phyloP scores from a whole-genome alignment of 2,329 filamentous ascomycete species.

The Fusarium sp. region DNA sequence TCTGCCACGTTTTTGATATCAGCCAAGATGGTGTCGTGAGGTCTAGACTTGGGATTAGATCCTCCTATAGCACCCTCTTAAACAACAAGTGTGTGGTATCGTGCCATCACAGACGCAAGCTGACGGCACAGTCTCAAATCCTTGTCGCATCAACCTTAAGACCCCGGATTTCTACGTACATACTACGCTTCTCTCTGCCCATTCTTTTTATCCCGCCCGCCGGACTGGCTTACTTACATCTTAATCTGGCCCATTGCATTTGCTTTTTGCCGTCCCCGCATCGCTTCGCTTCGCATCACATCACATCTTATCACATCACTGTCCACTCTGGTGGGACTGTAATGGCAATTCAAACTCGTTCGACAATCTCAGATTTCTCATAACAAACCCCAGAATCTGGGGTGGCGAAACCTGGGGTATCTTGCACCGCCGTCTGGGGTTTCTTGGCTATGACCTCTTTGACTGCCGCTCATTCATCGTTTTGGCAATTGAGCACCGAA shows the following conservation, averaged over 20 bases:
- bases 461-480: neutral
- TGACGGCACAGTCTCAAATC: slow-evolving; percentile 17
- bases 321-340: neutral
- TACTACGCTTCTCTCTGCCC: neutral
- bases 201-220: neutral
- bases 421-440: slow-evolving; percentile 7
- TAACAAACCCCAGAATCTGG: neutral
- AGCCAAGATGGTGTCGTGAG: neutral
- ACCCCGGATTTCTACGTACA: slow-evolving; percentile 7
- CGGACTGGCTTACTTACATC: neutral
- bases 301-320: no score
- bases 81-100: slow-evolving; percentile 5
- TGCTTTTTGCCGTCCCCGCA: slow-evolving; percentile 1
- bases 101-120: slow-evolving; percentile 21
- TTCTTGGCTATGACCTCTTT: slow-evolving; percentile 1
- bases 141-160: slow-evolving; percentile 13
- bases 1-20: slow-evolving; percentile 20
- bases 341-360: neutral
- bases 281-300: neutral
- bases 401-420: slow-evolving; percentile 18
- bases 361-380: neutral
- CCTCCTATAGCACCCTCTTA: neutral
- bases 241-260: neutral
- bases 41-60: slow-evolving; percentile 10
- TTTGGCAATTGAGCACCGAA: neutral